Conservation (phyloP, 768 basidiomycete species). For the Lentinula aciculospora region DNA sequence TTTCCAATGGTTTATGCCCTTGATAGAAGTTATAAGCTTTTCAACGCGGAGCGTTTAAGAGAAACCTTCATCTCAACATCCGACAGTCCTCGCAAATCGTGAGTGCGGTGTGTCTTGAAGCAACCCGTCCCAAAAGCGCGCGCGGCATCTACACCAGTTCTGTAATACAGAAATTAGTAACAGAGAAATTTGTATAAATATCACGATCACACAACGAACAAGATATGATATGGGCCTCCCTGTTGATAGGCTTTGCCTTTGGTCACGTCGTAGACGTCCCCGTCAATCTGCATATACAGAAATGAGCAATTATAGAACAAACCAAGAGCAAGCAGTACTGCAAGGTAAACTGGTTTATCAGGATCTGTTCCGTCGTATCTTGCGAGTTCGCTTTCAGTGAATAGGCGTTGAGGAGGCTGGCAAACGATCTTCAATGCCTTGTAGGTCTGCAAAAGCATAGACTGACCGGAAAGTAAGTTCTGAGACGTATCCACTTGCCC, state of each 20-base stretch:
- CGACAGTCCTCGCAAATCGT: constrained; percentile 81
- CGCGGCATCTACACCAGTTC: constrained; percentile 86
- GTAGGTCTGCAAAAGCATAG: background rate
- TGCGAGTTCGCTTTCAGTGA: constrained; percentile 67
- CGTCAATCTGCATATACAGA: constrained; percentile 64
- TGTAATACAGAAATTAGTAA: constrained; percentile 19
- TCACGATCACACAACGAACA: constrained; percentile 37
- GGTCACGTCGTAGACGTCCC: constrained; percentile 91
- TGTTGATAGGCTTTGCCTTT: constrained; percentile 77
- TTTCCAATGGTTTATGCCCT: constrained; percentile 88
- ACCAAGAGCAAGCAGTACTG: constrained; percentile 44
- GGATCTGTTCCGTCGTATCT: constrained; percentile 66
- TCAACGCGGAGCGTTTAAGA: background rate
- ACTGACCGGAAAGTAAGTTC: constrained; percentile 62
- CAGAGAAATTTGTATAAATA: constrained; percentile 11
- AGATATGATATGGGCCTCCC: constrained; percentile 76
- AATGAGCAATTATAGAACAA: constrained; percentile 1
- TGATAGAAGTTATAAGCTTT: background rate
- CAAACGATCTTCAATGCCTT: background rate
- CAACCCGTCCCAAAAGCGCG: constrained; percentile 93
- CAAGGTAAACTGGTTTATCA: constrained; percentile 74
- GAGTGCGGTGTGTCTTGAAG: constrained; percentile 84
- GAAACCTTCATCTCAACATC: constrained; percentile 63
- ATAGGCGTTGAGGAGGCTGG: constrained; percentile 59
- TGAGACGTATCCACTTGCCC: constrained; percentile 53